These are phyloP conservation scores for Talaromyces sp. DNA, from an alignment of 2,329 filamentous ascomycete genomes.

Conservation along the genomic window DNA sequence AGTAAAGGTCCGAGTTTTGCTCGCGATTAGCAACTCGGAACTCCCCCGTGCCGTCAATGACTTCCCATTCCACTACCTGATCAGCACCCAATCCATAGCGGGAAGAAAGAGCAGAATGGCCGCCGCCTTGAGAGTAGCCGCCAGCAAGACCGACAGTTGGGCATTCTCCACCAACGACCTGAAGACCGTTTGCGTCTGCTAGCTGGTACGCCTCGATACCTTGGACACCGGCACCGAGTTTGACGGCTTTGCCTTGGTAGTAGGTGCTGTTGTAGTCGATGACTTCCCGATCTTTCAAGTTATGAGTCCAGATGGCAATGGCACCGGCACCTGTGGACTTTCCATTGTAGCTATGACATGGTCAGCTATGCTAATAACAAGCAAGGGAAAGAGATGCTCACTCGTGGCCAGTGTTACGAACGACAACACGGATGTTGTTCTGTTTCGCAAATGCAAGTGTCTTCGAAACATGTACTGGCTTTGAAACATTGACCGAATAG, in stretches of 20 bases:
- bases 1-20: slow-evolving; percentile 45
- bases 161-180: slow-evolving; percentile 54
- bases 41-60: slow-evolving; percentile 47
- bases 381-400: background rate
- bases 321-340: slow-evolving; percentile 50
- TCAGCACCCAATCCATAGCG: slow-evolving; percentile 55
- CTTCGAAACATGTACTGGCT: slow-evolving; percentile 8
- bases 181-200: slow-evolving; percentile 47
- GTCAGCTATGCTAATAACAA: background rate
- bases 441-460: slow-evolving; percentile 15
- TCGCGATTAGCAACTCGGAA: background rate
- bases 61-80: slow-evolving; percentile 57
- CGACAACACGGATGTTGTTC: slow-evolving; percentile 18
- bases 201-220: slow-evolving; percentile 1
- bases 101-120: slow-evolving; percentile 47
- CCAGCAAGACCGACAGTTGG: slow-evolving; percentile 58
- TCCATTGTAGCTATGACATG: slow-evolving; percentile 38
- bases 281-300: slow-evolving; percentile 47
- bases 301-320: slow-evolving; percentile 52
- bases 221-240: slow-evolving; percentile 14
- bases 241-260: slow-evolving; percentile 10
- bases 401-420: slow-evolving; percentile 21
- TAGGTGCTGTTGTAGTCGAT: slow-evolving; percentile 27
- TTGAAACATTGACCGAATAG: slow-evolving; percentile 38
- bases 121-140: slow-evolving; percentile 62